These are phyloP conservation scores for Aspergillus versicolor DNA, from an alignment of 2,329 filamentous ascomycete genomes.

Conservation along the genomic window DNA sequence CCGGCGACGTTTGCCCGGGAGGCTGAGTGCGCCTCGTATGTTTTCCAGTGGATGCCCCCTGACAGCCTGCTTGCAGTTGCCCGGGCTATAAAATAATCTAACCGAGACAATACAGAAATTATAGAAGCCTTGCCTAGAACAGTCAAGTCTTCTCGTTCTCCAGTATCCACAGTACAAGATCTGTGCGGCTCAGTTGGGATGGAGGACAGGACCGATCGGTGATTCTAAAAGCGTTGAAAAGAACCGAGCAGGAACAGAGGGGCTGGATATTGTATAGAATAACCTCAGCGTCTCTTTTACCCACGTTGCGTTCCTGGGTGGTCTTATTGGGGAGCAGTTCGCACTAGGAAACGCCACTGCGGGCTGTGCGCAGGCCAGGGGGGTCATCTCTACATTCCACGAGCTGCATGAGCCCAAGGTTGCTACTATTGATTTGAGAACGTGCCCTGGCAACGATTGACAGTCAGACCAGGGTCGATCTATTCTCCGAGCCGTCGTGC, in stretches of 20 bases:
- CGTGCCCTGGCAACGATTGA: no score
- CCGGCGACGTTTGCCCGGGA: background rate
- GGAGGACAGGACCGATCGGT: background rate
- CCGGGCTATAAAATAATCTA: no score
- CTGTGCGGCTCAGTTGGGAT: background rate
- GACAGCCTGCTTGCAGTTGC: no score
- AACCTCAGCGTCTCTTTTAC: background rate
- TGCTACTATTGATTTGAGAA: no score
- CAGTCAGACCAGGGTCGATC: no score
- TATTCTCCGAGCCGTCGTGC: no score
- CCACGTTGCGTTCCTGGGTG: slow-evolving; percentile 5
- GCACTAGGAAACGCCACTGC: background rate
- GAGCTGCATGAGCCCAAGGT: no score
- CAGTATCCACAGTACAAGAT: no score
- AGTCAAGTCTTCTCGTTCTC: no score
- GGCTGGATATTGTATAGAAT: background rate
- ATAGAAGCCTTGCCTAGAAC: no score
- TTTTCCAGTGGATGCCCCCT: no score
- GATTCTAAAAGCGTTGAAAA: background rate
- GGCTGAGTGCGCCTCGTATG: background rate
- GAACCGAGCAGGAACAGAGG: background rate
- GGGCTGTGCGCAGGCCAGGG: background rate
- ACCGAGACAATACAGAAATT: no score
- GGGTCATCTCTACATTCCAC: background rate
- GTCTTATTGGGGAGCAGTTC: slow-evolving; percentile 3